Percentiles rank a stretch among this genome's conserved stretches.
Evolutionary conservation across 495 filamentous ascomycete species (phyloP).

Genomic region (Penicillium angulare): DNA sequence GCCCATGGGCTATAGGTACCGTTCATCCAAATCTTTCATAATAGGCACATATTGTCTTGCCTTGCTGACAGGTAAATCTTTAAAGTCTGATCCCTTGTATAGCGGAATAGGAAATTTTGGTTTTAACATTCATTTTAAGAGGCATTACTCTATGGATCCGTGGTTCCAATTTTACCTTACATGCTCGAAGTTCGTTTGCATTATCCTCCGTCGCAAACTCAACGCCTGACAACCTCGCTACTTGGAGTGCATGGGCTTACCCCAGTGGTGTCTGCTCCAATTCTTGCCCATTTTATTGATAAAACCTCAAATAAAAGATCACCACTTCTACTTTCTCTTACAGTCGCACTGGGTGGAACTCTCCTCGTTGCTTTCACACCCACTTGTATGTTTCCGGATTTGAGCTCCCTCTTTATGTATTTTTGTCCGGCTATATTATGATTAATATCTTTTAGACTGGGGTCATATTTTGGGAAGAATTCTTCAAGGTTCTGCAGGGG

Average conservation of each 20-base stretch:
- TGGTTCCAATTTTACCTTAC: conserved; percentile 22
- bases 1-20: too few relatives aligned
- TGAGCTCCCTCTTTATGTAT: not conserved
- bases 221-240: conserved; percentile 11
- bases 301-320: conserved; percentile 7
- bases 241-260: conserved; percentile 8
- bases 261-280: conserved; percentile 6
- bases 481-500: conserved; percentile 19
- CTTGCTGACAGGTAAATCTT: too few relatives aligned
- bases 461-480: conserved; percentile 16
- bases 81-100: too few relatives aligned
- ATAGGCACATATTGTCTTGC: too few relatives aligned
- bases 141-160: conserved; percentile 22
- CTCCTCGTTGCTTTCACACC: conserved; percentile 4
- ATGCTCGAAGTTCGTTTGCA: conserved; percentile 22
- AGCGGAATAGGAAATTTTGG: too few relatives aligned
- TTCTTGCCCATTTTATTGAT: conserved; percentile 22
- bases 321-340: not conserved
- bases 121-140: too few relatives aligned
- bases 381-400: not conserved
- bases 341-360: conserved; percentile 1
- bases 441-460: not conserved
- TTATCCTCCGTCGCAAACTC: conserved; percentile 8
- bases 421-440: not conserved
- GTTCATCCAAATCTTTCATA: too few relatives aligned